Evolutionary conservation across 352 stramenopile species (phyloP), one percentile per base, ranked within the genome.

Genomic region (Pythium phragmitis): DNA sequence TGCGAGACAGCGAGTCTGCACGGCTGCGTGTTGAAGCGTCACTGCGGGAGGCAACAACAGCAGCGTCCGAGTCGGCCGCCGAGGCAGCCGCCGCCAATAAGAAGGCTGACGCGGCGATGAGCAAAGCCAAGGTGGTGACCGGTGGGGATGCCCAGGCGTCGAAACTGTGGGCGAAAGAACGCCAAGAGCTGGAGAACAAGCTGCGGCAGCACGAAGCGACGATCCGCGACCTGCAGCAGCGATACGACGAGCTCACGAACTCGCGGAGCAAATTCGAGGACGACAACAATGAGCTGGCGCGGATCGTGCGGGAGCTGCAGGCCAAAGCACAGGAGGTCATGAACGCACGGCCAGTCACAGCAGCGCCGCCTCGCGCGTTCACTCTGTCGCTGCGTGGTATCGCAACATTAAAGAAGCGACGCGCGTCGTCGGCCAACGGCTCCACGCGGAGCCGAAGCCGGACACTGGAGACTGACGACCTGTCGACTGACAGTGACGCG

Each of bases 201-300:
- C 49, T 84, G 7, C 50, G 73, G 16, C 53, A 76, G 9, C 66
- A 80, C 1, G 72, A 88, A 30, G 54, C 58, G 0, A 74, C 69
- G 16, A 67, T 80, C 30, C 55, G 62, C 0, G 73, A 72, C 2
- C 63, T 77, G 6, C 60, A 82, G 49, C 59, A 30, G 1, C 63
- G 59, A 17, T 50, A 79, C 13, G 42, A 50, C 14, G 60, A 73
- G 9, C 63, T 69, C 39, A 71, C 42, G 2, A 33, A 65, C 14
- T 62, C 59, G 12, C 73, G 73, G 9, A 63, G 70, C 26, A 69
- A 78, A 34, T 74, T 88, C 37, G 74, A 91, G 63, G 45, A 56
- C 7, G 82, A 91, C 52, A 89, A 91, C 65, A 67, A 65, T 11
- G 79, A 85, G 33, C 73, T 91, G 0, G 63, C 59, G 33, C 65